Conservation (phyloP, 139 green algal genomes). For the Diplosphaera chodatii region DNA sequence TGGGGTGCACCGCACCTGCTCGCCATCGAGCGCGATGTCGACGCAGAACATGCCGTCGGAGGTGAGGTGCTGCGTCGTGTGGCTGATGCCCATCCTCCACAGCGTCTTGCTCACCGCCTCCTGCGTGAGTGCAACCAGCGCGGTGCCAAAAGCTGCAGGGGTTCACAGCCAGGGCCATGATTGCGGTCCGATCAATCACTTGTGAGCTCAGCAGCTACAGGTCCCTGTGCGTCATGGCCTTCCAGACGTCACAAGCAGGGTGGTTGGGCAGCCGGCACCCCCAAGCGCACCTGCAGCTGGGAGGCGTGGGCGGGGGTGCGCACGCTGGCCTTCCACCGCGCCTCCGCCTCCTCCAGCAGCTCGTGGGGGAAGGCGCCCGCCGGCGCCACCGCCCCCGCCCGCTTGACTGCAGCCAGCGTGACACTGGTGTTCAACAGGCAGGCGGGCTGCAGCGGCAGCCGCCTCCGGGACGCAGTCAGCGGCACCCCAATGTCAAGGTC, state of each 20-base stretch:
- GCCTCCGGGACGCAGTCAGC: no score
- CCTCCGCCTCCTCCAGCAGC: constrained; percentile 20
- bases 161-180: no score
- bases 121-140: background rate
- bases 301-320: background rate
- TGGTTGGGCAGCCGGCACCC: background rate
- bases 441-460: no score
- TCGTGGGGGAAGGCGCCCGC: constrained; percentile 14
- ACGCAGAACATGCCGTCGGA: constrained; percentile 22
- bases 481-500: background rate
- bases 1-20: background rate
- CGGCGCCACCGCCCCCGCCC: background rate
- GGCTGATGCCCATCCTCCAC: constrained; percentile 19
- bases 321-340: constrained; percentile 13
- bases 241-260: no score
- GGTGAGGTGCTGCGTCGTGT: constrained; percentile 16
- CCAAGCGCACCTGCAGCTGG: constrained; percentile 6
- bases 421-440: background rate
- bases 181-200: no score
- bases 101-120: constrained; percentile 17
- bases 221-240: no score
- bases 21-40: constrained; percentile 22
- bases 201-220: no score
- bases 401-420: background rate
- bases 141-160: no score